A percentile compares a stretch with the other conserved stretches of the same genome.
phyloP scores from a whole-genome alignment of 257 asterid genomes.

The Capsicum pubescens region DNA sequence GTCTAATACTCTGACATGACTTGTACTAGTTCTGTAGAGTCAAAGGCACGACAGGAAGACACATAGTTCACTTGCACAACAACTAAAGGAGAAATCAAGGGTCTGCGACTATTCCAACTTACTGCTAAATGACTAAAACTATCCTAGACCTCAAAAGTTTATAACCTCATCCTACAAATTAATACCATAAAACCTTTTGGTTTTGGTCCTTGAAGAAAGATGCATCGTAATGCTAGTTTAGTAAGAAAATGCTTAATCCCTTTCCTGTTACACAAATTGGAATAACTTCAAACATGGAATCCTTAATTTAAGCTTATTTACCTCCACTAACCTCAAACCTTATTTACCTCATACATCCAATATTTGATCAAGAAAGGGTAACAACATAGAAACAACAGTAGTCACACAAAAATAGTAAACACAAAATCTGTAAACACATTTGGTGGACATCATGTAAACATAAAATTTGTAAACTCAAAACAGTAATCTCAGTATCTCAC shows the following conservation, averaged over 20 bases:
- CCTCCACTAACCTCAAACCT: too few species aligned
- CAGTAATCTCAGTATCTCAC: too few species aligned
- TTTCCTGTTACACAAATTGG: background rate
- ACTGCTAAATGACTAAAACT: background rate
- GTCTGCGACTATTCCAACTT: background rate
- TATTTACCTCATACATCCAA: too few species aligned
- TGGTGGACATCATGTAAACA: too few species aligned
- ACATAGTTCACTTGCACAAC: conserved; percentile 8
- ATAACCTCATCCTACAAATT: background rate
- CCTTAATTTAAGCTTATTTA: too few species aligned
- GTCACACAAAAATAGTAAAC: too few species aligned
- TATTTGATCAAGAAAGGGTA: too few species aligned
- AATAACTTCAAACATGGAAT: conserved; percentile 4
- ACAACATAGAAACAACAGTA: too few species aligned
- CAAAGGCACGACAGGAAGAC: background rate
- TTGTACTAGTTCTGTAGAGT: background rate
- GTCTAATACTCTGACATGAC: background rate
- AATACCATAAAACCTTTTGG: background rate
- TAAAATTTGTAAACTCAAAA: too few species aligned
- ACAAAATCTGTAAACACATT: too few species aligned
- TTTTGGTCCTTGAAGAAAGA: conserved; percentile 17
- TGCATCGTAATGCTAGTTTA: background rate
- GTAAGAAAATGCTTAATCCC: background rate
- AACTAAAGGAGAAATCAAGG: background rate
- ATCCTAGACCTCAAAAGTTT: background rate